Evolutionary conservation across 2,329 filamentous ascomycete species (phyloP).

Genomic region (Pseudogymnoascus sp.): DNA sequence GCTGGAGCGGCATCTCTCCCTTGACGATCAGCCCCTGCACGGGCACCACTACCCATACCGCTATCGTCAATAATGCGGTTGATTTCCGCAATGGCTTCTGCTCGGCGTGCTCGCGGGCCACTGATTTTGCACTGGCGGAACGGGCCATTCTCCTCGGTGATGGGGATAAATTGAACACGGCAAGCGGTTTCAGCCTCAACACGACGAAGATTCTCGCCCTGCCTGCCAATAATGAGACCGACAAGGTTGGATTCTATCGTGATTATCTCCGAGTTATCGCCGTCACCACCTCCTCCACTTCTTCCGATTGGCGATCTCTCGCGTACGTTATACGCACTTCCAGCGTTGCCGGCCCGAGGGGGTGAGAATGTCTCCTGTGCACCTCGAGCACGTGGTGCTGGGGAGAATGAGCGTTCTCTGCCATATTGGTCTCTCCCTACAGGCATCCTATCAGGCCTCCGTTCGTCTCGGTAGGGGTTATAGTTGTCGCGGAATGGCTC

Average conservation of each 20-base stretch:
- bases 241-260: slow-evolving; percentile 81
- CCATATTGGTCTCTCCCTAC: slow-evolving; percentile 49
- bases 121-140: slow-evolving; percentile 82
- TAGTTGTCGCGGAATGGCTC: slow-evolving; percentile 67
- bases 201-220: slow-evolving; percentile 79
- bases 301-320: slow-evolving; percentile 53
- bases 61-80: slow-evolving; percentile 84
- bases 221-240: slow-evolving; percentile 82
- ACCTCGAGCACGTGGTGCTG: slow-evolving; percentile 47
- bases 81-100: slow-evolving; percentile 75
- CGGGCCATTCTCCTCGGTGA: slow-evolving; percentile 61
- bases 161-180: slow-evolving; percentile 79
- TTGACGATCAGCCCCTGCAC: slow-evolving; percentile 34
- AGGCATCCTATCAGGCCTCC: slow-evolving; percentile 58
- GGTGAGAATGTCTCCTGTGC: slow-evolving; percentile 51
- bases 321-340: slow-evolving; percentile 36
- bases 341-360: slow-evolving; percentile 40
- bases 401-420: slow-evolving; percentile 68
- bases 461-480: slow-evolving; percentile 80
- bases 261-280: slow-evolving; percentile 74
- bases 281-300: slow-evolving; percentile 33
- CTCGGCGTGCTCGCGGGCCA: slow-evolving; percentile 62
- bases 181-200: slow-evolving; percentile 78
- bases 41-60: slow-evolving; percentile 50
- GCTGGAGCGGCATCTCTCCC: slow-evolving; percentile 28